Evolutionary conservation across 2,329 filamentous ascomycete genomes (phyloP).

Genomic region (Colletotrichum chrysophilum): DNA sequence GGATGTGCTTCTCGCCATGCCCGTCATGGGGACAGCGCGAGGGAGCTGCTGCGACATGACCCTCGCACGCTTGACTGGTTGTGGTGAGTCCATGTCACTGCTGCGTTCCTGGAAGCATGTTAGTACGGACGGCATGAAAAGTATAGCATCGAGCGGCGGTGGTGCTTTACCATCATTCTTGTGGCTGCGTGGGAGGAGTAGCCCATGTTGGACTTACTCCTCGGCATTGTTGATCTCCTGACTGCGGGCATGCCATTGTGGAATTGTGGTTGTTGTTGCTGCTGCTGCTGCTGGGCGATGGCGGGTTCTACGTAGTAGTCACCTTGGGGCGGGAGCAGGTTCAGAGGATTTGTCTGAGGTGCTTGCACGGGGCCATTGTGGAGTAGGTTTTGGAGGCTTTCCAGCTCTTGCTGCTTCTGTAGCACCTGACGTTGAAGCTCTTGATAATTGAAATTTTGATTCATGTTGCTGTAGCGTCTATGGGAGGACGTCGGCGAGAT

Average conservation of each 20-base stretch:
- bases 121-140: not conserved
- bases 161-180: slow-evolving; percentile 17
- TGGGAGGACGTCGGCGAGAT: not conserved
- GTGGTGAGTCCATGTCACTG: slow-evolving; percentile 25
- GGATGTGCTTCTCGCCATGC: slow-evolving; percentile 42
- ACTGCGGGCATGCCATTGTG: slow-evolving; percentile 4
- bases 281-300: not conserved
- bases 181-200: slow-evolving; percentile 6
- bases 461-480: slow-evolving; percentile 13
- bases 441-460: slow-evolving; percentile 8
- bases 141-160: not conserved
- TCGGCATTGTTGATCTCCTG: slow-evolving; percentile 13
- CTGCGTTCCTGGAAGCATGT: slow-evolving; percentile 27
- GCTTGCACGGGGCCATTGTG: not conserved
- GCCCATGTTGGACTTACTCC: slow-evolving; percentile 23
- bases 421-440: slow-evolving; percentile 20
- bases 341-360: slow-evolving; percentile 1
- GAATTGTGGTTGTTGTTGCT: not conserved
- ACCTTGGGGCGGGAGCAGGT: not conserved
- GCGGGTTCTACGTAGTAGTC: slow-evolving; percentile 16
- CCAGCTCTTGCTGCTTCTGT: slow-evolving; percentile 21
- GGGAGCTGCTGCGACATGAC: slow-evolving; percentile 37
- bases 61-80: slow-evolving; percentile 35
- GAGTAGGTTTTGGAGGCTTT: slow-evolving; percentile 9
- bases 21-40: slow-evolving; percentile 17